Conservation (phyloP, 148 eudicot genomes). For the Camellia sinensis region DNA sequence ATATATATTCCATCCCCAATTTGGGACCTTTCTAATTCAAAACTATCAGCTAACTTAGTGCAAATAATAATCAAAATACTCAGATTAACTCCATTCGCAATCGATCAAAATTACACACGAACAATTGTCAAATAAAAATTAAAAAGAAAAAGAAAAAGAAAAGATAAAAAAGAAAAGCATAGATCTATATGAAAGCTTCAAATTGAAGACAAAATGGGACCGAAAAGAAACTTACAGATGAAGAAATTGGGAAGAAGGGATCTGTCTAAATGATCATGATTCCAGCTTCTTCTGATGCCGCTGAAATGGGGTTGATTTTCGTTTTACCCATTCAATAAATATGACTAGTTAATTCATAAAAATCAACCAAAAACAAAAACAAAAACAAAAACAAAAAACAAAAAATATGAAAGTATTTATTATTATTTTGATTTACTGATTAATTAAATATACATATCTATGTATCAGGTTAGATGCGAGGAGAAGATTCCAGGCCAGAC, state of each 20-base stretch:
- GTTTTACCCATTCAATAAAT: background rate
- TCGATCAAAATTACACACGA: background rate
- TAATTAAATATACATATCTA: too few relatives aligned
- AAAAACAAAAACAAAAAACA: too few relatives aligned
- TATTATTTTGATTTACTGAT: too few relatives aligned
- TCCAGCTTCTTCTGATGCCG: background rate
- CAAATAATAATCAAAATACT: background rate
- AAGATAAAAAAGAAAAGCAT: background rate
- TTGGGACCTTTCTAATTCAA: background rate
- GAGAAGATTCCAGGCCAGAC: background rate
- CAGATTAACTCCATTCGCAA: background rate
- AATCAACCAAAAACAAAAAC: background rate
- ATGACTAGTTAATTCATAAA: background rate
- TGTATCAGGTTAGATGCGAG: background rate
- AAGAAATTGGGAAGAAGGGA: constrained; percentile 5
- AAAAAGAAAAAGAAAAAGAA: background rate
- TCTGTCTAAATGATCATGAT: background rate
- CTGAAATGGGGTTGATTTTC: background rate
- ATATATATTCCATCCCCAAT: background rate
- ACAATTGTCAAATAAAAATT: background rate
- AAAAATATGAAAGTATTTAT: too few relatives aligned
- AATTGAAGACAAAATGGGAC: background rate
- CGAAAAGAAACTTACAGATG: constrained; percentile 3
- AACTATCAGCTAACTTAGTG: background rate
- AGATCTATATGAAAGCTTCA: background rate